Conservation (phyloP, 2,329 filamentous ascomycete species). For the Amesomyces nigricolor region DNA sequence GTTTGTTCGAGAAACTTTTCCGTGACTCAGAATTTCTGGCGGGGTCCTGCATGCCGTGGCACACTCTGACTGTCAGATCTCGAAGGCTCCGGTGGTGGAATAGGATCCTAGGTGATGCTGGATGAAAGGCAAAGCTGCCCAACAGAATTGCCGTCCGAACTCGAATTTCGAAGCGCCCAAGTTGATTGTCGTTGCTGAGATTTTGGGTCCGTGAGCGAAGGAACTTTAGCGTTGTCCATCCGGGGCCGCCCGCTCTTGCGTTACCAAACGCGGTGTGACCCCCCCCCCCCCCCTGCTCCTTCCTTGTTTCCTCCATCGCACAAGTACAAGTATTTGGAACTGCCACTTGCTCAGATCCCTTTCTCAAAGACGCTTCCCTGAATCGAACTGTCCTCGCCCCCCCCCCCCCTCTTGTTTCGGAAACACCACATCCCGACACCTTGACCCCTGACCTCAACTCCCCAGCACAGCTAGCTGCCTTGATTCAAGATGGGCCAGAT, state of each 20-base stretch:
- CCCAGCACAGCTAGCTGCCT: background rate
- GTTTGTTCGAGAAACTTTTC: background rate
- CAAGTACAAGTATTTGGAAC: constrained; percentile 10
- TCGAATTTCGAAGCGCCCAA: background rate
- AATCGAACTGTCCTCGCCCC: background rate
- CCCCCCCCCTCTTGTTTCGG: background rate
- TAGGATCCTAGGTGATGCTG: no score
- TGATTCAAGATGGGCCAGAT: constrained; percentile 21
- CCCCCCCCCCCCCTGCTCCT: background rate
- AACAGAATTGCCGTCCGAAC: background rate
- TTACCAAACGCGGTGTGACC: constrained; percentile 5
- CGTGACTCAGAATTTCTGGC: background rate
- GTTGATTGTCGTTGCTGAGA: background rate
- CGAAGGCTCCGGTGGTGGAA: no score
- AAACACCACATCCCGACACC: background rate
- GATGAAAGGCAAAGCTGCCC: background rate
- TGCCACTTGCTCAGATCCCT: background rate
- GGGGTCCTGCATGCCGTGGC: background rate
- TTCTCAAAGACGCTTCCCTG: background rate
- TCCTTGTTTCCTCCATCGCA: background rate
- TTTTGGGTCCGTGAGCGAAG: background rate
- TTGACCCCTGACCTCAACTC: background rate
- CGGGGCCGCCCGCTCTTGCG: background rate
- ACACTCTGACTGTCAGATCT: background rate
- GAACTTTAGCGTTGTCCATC: background rate